These are phyloP conservation scores for Apiospora saccharicola DNA, from an alignment of 2,329 filamentous ascomycete species.

Conservation along the genomic window DNA sequence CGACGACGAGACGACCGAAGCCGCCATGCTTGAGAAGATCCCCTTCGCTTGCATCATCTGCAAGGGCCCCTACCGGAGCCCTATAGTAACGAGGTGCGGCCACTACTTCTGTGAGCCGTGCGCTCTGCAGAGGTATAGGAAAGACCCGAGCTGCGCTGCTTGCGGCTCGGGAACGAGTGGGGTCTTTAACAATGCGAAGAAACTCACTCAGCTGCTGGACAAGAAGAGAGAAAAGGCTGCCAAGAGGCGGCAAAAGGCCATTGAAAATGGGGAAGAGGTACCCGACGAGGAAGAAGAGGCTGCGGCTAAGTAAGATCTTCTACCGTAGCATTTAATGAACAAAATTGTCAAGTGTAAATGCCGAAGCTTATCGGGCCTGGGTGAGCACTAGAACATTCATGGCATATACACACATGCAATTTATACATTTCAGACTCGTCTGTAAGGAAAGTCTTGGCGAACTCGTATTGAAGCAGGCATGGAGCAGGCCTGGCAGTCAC, in stretches of 20 bases:
- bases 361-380: too few species aligned
- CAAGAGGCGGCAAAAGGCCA: constrained; percentile 61
- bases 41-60: constrained; percentile 92
- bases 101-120: constrained; percentile 97
- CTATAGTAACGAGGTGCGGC: constrained; percentile 87
- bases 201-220: constrained; percentile 80
- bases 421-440: too few species aligned
- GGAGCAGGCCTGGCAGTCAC: not conserved
- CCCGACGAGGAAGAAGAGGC: constrained; percentile 18
- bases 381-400: too few species aligned
- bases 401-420: too few species aligned
- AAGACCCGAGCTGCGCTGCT: constrained; percentile 84
- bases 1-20: constrained; percentile 66
- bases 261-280: constrained; percentile 42
- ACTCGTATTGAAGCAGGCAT: not conserved
- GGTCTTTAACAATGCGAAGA: constrained; percentile 88
- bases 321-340: not conserved
- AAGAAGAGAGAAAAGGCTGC: constrained; percentile 71
- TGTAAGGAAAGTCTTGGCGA: not conserved
- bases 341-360: not conserved
- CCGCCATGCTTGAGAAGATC: constrained; percentile 79
- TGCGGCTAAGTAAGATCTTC: not conserved
- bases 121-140: constrained; percentile 84
- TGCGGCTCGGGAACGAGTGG: constrained; percentile 87
- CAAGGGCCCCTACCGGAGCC: constrained; percentile 77